Evolutionary conservation across 306 rosid genomes (phyloP).

Genomic region (Pueraria montana): DNA sequence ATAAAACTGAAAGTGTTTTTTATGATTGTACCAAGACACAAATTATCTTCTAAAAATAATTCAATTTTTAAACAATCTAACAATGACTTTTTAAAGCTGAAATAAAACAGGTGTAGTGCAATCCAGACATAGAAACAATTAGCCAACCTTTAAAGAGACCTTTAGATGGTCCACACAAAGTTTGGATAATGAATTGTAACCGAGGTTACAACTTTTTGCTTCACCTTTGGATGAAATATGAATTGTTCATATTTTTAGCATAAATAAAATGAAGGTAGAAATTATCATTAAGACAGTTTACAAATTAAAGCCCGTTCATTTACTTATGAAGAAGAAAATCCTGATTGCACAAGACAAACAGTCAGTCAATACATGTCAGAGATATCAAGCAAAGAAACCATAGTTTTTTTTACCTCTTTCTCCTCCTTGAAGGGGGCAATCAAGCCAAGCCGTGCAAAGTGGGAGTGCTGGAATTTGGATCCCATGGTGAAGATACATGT

Average conservation of each 20-base stretch:
- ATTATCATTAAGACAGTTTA: neutral
- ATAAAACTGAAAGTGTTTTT: too few relatives aligned
- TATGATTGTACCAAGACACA: too few relatives aligned
- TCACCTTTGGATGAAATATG: constrained; percentile 14
- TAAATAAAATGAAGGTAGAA: constrained; percentile 18
- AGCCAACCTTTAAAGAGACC: too few relatives aligned
- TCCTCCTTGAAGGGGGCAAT: constrained; percentile 90
- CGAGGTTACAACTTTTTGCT: neutral
- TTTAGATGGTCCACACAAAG: neutral
- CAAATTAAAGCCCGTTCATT: neutral
- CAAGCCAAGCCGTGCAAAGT: constrained; percentile 89
- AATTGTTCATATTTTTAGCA: neutral
- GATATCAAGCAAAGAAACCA: constrained; percentile 19
- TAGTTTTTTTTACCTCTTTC: constrained; percentile 67
- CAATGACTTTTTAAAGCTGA: too few relatives aligned
- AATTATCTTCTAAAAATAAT: too few relatives aligned
- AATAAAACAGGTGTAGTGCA: neutral
- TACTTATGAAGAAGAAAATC: neutral
- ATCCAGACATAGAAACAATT: neutral
- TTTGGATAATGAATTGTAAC: neutral
- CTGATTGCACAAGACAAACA: neutral
- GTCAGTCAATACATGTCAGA: neutral
- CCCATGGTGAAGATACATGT: constrained; percentile 72
- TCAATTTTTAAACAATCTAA: too few relatives aligned
- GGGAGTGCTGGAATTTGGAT: constrained; percentile 72